Conservation (phyloP, 495 filamentous ascomycete genomes). For the Aspergillus sclerotioniger region DNA sequence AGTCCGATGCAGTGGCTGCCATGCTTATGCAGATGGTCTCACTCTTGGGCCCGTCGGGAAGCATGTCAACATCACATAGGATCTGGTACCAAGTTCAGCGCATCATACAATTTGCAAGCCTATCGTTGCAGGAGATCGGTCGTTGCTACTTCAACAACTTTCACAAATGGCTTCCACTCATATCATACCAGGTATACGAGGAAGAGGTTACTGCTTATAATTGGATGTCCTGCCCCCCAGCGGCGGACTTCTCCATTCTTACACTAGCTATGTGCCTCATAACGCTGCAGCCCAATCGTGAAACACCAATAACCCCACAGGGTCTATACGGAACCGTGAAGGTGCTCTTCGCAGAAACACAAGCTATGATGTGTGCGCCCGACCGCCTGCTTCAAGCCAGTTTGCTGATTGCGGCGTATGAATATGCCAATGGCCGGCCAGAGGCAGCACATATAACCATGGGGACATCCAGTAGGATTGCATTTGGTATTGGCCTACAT, state of each 20-base stretch:
- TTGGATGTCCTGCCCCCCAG: not conserved
- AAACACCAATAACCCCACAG: not conserved
- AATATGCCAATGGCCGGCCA: slow-evolving; percentile 25
- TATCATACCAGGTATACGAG: slow-evolving; percentile 30
- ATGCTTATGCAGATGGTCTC: not conserved
- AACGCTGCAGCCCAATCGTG: slow-evolving; percentile 1
- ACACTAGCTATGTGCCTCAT: slow-evolving; percentile 8
- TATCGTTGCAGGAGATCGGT: slow-evolving; percentile 33
- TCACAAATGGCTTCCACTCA: slow-evolving; percentile 35
- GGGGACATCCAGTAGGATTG: slow-evolving; percentile 26
- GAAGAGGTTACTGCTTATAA: not conserved
- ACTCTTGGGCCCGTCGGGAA: not conserved
- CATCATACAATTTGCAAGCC: slow-evolving; percentile 22
- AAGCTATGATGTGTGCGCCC: slow-evolving; percentile 22
- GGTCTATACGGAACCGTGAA: slow-evolving; percentile 30
- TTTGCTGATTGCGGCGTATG: slow-evolving; percentile 28
- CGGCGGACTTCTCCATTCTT: slow-evolving; percentile 23
- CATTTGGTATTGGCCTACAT: slow-evolving; percentile 20
- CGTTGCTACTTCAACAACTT: slow-evolving; percentile 36
- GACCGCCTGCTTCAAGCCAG: slow-evolving; percentile 32
- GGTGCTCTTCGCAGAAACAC: slow-evolving; percentile 28
- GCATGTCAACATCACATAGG: not conserved
- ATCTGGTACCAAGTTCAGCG: not conserved
- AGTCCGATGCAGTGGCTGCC: not conserved
- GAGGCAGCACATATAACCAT: slow-evolving; percentile 32